Base-by-base conservation (phyloP, 768 basidiomycete genomes). In the Mycena epipterygia region DNA sequence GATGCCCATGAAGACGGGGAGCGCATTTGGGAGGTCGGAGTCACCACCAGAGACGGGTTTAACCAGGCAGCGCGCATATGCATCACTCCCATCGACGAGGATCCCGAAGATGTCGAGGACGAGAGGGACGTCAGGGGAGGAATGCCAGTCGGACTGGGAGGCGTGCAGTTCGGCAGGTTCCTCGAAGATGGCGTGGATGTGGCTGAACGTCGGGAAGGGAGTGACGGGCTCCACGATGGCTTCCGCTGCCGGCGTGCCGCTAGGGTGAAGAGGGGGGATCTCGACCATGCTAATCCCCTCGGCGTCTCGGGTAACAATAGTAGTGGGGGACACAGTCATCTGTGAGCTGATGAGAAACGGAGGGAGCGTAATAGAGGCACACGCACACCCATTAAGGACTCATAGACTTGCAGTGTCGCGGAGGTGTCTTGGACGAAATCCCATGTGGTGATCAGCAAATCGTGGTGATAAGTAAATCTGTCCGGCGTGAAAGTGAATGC, bases 1-100 rank as follows among this genome's bases (percentile, higher is more conserved):
- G 23, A 69, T n/a, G n/a, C 67, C 67, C 51, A 49, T 55, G 33
- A 69, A 44, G n/a, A 69, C 60, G 25, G 70, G 64, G n/a, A 71
- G 30, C 13, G 58, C 41, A 33, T 52, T n/a, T 21, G 70, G 70
- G 27, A 71, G 64, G 39, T 67, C 66, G 32, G 32, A 17, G 52
- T 59, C 70, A 13, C 46, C 39, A 16, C 49, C 58, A 21, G 64
- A 21, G 4, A 71, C 33, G 12, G 33, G 12, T 25, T 66, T 64
- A 12, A 66, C 19, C 14, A 61, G 19, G 41, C 70, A 66, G 51
- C 64, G 58, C 25, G 64, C 63, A 41, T 65, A 71, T 19, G 61
- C 67, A 5, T 41, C 3, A 4, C 42, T 17, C 25, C 64, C 58
- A 12, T 53, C 56, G 25, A 53, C 41, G 30, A 62, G 53, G n/a